Evolutionary conservation across 2,329 filamentous ascomycete species (phyloP).

Genomic region (Aspergillus eucalypticola): DNA sequence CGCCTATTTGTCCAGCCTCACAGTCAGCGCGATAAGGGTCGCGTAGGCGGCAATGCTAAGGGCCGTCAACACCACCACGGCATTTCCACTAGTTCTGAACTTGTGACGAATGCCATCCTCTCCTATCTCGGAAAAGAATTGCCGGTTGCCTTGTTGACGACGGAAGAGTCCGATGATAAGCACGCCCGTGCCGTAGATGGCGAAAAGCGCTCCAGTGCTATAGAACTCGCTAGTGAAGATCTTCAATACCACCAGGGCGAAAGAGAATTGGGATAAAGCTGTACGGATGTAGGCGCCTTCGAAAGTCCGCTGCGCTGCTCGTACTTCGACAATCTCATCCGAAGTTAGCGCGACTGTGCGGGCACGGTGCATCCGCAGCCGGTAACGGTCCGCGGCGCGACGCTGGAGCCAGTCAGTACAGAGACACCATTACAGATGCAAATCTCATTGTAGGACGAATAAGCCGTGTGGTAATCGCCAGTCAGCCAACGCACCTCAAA

Average conservation of each 20-base stretch:
- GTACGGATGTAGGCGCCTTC: conserved; percentile 97
- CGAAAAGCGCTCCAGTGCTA: conserved; percentile 92
- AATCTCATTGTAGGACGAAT: conserved; percentile 3
- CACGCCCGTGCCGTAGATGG: conserved; percentile 83
- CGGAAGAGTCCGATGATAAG: conserved; percentile 81
- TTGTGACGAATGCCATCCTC: conserved; percentile 63
- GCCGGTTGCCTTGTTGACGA: conserved; percentile 85
- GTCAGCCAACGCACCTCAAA: conserved; percentile 28
- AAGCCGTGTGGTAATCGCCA: background rate
- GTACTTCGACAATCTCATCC: conserved; percentile 87
- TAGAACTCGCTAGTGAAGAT: conserved; percentile 98
- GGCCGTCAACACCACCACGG: conserved; percentile 63
- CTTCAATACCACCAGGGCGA: conserved; percentile 89
- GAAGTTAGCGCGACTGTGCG: conserved; percentile 78
- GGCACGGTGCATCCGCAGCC: conserved; percentile 78
- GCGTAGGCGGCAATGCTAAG: conserved; percentile 64
- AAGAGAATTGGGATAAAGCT: conserved; percentile 90
- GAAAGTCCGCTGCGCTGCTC: conserved; percentile 92
- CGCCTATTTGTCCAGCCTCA: conserved; percentile 46
- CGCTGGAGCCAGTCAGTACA: conserved; percentile 45
- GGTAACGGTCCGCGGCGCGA: conserved; percentile 72
- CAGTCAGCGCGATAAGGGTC: conserved; percentile 60
- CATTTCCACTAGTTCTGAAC: conserved; percentile 67
- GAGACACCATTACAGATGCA: background rate
- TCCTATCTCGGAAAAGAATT: conserved; percentile 71